Evolutionary conservation across 2,329 filamentous ascomycete genomes (phyloP), one percentile per base, ranked within the genome.

Genomic region (Aureobasidium sp.): DNA sequence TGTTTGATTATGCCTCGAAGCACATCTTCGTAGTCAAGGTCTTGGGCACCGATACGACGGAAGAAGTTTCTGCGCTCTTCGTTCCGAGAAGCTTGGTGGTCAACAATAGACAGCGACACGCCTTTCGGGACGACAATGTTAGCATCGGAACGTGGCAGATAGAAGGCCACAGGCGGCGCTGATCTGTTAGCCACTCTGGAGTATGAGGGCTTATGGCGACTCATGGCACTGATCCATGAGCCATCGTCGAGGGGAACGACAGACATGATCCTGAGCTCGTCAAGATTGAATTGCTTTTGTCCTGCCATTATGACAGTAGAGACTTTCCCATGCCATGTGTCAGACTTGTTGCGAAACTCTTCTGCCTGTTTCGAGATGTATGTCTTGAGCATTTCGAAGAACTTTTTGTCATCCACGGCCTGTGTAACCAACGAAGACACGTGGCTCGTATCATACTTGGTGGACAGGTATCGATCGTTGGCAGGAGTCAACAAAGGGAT

Each of bases 161-260:
- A 65, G 42, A 66, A 44, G 11, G n/a, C 21, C 3, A 50, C 37
- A 29, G 30, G n/a, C 9, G 16, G 11, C 1, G 34, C 6, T 16
- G 36, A 16, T 47, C 44, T 30, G 29, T 21, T 29, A 7, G 25
- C 36, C 5, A 13, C 36, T n/a, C 39, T 58, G 4, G 54, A 13
- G 13, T 47, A 50, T 21, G 57, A 39, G 5, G 3, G 8, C 10
- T 49, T 59, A 4, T 11, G 5, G 21, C 53, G 25, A 13, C 15
- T 21, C 27, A 16, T 49, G 6, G 61, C 21, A 13, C 2, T 27
- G 15, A 58, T 58, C 64, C 64, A 65, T 16, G 34, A 8, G 2
- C 63, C 64, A 50, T 58, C 21, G 13, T 48, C 59, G 3, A 65
- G 53, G 3, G 64, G 64, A 2, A 65, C 45, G 25, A 65, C 9